Percentiles rank a stretch among this genome's conserved stretches.
phyloP scores from a whole-genome alignment of 1,284 basidiomycete species.

The Agaricales sp. region DNA sequence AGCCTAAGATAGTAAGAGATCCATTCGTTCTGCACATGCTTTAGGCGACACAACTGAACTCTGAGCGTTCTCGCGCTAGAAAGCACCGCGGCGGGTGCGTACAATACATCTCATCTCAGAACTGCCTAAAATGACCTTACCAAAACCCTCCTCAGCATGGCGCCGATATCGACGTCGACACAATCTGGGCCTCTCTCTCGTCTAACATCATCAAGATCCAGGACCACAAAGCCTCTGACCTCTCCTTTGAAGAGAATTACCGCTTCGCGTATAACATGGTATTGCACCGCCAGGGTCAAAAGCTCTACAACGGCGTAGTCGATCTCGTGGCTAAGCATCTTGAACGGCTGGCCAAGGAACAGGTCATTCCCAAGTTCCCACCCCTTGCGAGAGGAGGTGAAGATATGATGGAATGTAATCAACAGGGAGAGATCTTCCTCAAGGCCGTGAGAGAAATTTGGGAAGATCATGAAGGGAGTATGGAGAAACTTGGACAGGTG shows the following conservation, averaged over 20 bases:
- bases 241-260: conserved; percentile 97
- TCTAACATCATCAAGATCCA: conserved; percentile 92
- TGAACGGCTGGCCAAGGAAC: conserved; percentile 64
- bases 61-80: conserved; percentile 22
- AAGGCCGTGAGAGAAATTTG: conserved; percentile 82
- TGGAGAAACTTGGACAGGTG: conserved; percentile 85
- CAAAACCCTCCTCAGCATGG: conserved; percentile 38
- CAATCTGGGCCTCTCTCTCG: conserved; percentile 69
- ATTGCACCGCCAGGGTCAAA: conserved; percentile 76
- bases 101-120: conserved; percentile 3
- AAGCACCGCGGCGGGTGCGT: conserved; percentile 43
- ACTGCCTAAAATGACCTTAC: not conserved
- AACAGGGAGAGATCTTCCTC: conserved; percentile 79
- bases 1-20: conserved; percentile 32
- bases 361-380: conserved; percentile 82
- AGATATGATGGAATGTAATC: conserved; percentile 53
- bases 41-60: conserved; percentile 3
- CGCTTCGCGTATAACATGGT: conserved; percentile 94
- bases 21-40: conserved; percentile 2
- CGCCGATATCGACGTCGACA: conserved; percentile 55
- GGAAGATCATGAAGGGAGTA: conserved; percentile 90
- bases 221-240: conserved; percentile 84
- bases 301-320: conserved; percentile 83
- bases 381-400: conserved; percentile 29
- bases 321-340: conserved; percentile 79